Conservation (phyloP, 352 stramenopile species). For the Phytophthora syringae region DNA sequence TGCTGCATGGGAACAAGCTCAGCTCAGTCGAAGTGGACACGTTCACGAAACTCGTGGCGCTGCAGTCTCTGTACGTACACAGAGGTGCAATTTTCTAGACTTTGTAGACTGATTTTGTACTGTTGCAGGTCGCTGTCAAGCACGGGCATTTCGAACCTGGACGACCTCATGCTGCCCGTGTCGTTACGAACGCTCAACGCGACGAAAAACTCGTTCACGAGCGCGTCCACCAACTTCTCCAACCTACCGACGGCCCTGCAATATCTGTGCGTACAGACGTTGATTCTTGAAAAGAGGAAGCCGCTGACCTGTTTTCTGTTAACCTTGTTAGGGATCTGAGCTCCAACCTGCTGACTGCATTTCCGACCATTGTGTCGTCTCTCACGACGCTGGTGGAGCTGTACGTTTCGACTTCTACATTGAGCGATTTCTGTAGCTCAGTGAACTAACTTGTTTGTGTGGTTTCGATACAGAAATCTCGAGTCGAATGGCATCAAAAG, state of each 20-base stretch:
- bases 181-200: constrained; percentile 57
- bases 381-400: constrained; percentile 58
- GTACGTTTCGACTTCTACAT: constrained; percentile 35
- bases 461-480: constrained; percentile 51
- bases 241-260: constrained; percentile 49
- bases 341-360: constrained; percentile 55
- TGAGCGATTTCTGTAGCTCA: background rate
- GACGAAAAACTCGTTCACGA: constrained; percentile 61
- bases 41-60: constrained; percentile 48
- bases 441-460: constrained; percentile 1
- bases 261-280: constrained; percentile 48
- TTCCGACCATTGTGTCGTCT: constrained; percentile 51
- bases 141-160: constrained; percentile 54
- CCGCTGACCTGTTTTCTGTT: background rate
- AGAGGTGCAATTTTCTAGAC: background rate
- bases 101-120: constrained; percentile 3
- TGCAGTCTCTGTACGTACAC: constrained; percentile 61
- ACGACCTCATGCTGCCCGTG: constrained; percentile 45
- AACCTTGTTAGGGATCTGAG: constrained; percentile 54
- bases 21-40: constrained; percentile 39
- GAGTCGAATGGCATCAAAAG: constrained; percentile 61
- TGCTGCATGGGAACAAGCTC: constrained; percentile 64
- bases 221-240: constrained; percentile 53
- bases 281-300: too few relatives aligned
- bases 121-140: constrained; percentile 49